phyloP scores from a whole-genome alignment of 805 yeast species.

The Ogataea wickerhamii region DNA sequence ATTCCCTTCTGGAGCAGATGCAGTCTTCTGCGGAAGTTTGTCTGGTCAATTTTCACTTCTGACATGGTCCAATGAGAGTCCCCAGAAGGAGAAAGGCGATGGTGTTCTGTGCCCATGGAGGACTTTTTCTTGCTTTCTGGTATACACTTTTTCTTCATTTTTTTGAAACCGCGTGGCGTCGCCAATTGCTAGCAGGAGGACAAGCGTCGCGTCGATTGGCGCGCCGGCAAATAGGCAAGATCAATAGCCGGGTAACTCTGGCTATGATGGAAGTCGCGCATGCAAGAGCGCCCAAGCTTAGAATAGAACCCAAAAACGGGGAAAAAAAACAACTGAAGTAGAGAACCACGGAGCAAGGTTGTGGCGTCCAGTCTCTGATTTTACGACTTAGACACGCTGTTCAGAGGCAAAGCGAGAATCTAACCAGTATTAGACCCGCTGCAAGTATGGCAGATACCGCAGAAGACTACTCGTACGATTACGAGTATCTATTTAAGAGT shows the following conservation, averaged over 20 bases:
- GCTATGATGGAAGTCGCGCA: neutral
- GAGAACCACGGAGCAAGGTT: neutral
- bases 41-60: slow-evolving; percentile 54
- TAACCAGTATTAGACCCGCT: neutral
- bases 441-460: slow-evolving; percentile 36
- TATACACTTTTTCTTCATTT: neutral
- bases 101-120: too few relatives aligned
- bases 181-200: slow-evolving; percentile 1
- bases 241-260: slow-evolving; percentile 11
- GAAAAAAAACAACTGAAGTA: slow-evolving; percentile 4
- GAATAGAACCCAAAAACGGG: slow-evolving; percentile 9
- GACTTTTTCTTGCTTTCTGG: neutral
- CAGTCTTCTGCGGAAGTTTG: slow-evolving; percentile 51
- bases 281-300: too few relatives aligned
- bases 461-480: slow-evolving; percentile 73
- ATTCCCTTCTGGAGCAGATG: slow-evolving; percentile 38
- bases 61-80: too few relatives aligned
- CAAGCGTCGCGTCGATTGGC: slow-evolving; percentile 1
- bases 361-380: neutral
- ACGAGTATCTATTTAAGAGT: slow-evolving; percentile 88
- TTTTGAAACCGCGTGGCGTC: neutral
- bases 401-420: too few relatives aligned
- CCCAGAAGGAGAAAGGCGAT: too few relatives aligned
- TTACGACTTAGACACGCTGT: neutral
- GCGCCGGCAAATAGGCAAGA: slow-evolving; percentile 7